Evolutionary conservation across 495 filamentous ascomycete species (phyloP).

Genomic region (Talaromyces thailandensis): DNA sequence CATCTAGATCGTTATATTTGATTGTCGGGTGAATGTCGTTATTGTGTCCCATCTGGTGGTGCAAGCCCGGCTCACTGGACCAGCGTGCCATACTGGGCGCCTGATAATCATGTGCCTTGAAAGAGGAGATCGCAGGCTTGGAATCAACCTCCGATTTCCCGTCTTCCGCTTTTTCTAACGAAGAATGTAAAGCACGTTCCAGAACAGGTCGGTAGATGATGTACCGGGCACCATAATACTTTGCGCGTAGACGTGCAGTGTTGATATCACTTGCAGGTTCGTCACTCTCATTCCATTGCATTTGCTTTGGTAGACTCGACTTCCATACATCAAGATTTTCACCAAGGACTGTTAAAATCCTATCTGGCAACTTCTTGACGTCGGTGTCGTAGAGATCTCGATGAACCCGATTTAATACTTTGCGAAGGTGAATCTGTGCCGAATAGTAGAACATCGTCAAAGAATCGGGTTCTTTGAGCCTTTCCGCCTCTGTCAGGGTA

Average conservation of each 20-base stretch:
- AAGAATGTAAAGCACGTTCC: constrained; percentile 48
- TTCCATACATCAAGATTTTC: constrained; percentile 45
- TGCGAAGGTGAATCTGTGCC: constrained; percentile 78
- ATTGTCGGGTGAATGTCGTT: background rate
- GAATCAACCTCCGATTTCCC: constrained; percentile 4
- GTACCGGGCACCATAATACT: constrained; percentile 87
- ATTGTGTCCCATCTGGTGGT: background rate
- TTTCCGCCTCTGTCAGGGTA: constrained; percentile 2
- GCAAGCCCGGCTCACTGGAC: constrained; percentile 26
- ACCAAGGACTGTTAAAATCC: constrained; percentile 29
- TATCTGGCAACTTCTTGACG: constrained; percentile 12
- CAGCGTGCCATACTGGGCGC: constrained; percentile 24
- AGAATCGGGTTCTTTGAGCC: constrained; percentile 21
- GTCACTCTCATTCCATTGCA: constrained; percentile 61
- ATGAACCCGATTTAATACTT: constrained; percentile 77
- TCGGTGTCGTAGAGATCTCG: constrained; percentile 59
- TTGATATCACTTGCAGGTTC: constrained; percentile 69
- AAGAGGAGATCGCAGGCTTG: background rate
- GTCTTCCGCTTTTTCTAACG: constrained; percentile 16
- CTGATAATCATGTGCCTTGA: constrained; percentile 9
- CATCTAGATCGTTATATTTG: background rate
- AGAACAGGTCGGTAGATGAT: constrained; percentile 84
- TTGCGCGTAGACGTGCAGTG: constrained; percentile 75
- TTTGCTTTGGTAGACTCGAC: constrained; percentile 29
- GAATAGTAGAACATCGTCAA: constrained; percentile 70